Base-by-base conservation (phyloP, 305 asterid species). In the Fraxinus sp. region DNA sequence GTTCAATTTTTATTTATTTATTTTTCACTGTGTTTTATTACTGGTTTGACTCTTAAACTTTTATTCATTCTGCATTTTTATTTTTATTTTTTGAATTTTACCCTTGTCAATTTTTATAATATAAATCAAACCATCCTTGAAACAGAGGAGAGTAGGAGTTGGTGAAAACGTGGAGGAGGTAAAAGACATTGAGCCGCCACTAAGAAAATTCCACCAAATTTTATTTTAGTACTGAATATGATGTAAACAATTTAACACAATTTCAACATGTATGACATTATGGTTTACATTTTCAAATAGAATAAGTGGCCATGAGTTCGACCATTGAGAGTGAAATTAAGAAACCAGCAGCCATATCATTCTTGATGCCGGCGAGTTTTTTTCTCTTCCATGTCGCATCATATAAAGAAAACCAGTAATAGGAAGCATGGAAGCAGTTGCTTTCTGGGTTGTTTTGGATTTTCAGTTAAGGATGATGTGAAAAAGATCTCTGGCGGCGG, bases 381-480 rank as follows among this genome's bases (percentile, higher is more conserved):
- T 35, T 49, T 35, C 13, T 74, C 79, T 73, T 81, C 83, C 76
- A 85, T 85, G 87, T 83, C 87, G 76, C 82, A 0, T 0, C 9
- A 79, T 6, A 77, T 77, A 80, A 76, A 30, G 32, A 85, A 81
- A 80, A 78, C 46, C 36, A 64, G 78, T 6, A 22, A 36, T 26
- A 81, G 78, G 44, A 81, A 78, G 72, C 72, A 81, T 35, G 76
- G 62, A 75, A 39, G 37, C 49, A 76, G 80, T 80, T 79, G 76
- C 52, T 79, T 88, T 37, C 70, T 77, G 37, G 80, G 86, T 49
- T 86, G 87, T 80, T 88, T 86, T 79, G 84, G 88, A 79, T 73
- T 77, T 59, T 44, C 81, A 68, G 32, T 13, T 39, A 20, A 11
- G 36, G n/a, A 77, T 84, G 49, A 59, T 39, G 66, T 78, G 37